Evolutionary conservation across 2,329 filamentous ascomycete species (phyloP), one percentile per base, ranked within the genome.

Genomic region (Trichoderma endophyticum): DNA sequence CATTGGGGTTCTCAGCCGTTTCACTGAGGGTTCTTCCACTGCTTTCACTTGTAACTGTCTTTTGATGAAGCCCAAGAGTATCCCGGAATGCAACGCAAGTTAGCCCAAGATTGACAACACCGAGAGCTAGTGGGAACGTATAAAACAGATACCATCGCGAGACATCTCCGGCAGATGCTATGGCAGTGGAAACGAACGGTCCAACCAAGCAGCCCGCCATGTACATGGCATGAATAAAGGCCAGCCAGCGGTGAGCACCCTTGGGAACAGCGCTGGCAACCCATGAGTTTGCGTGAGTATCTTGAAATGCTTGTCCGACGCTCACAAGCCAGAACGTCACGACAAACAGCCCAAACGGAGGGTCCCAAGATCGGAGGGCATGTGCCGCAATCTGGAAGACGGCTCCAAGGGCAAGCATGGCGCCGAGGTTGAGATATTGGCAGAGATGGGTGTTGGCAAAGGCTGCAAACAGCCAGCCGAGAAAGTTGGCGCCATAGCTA

Each of bases 221-320:
- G 75, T 89, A 91, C 83, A 88, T 89, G 9, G 88, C 89, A 73
- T 91, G 90, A 18, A 91, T 89, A 69, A 91, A 87, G 0, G 88
- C 87, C 0, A 91, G 81, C 86, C 88, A 91, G 5, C 88, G 81
- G 76, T 91, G 88, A 0, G 88, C 86, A 0, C 65, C 65, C 11
- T 83, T 83, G 0, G 57, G 57, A 32, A 60, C 57, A 30, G 86
- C 78, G 0, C 84, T 82, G 0, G 86, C 83, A 0, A 90, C 88
- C 71, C 88, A 91, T 0, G 88, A 88, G 71, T 92, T 91, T 1
- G 86, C 85, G 26, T 90, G 88, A 0, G 89, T 86, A 74, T 92
- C 90, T 72, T 91, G 88, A 71, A 87, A 90, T 0, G 87, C 90
- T 77, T 90, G 88, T 0, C 90, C 89, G 0, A 90, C 76, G 11